Conservation (phyloP, 805 yeast genomes). For the Saccharomycopsis oosterbeekiorum region DNA sequence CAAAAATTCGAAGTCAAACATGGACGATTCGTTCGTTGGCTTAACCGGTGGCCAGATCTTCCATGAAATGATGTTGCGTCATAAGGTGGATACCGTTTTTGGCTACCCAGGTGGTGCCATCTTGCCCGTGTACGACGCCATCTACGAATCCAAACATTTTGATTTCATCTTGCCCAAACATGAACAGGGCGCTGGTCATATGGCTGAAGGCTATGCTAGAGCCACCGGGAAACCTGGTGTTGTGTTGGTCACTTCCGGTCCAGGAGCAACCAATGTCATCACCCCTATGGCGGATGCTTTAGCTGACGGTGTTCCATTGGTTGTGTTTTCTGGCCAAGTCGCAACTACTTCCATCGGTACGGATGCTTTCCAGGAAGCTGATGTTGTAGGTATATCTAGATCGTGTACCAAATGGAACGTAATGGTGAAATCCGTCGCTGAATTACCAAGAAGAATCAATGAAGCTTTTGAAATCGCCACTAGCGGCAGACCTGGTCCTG, state of each 20-base stretch:
- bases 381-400: constrained; percentile 91
- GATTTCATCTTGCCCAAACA: constrained; percentile 89
- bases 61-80: constrained; percentile 97
- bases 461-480: constrained; percentile 98
- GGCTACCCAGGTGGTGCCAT: constrained; percentile 99
- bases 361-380: constrained; percentile 99
- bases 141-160: constrained; percentile 81
- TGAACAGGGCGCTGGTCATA: constrained; percentile 99
- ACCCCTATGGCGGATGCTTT: constrained; percentile 99
- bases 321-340: constrained; percentile 96
- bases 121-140: constrained; percentile 95
- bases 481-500: constrained; percentile 97
- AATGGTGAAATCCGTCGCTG: constrained; percentile 92
- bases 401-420: constrained; percentile 99
- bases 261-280: constrained; percentile 96
- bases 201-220: constrained; percentile 98
- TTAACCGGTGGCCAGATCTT: constrained; percentile 97
- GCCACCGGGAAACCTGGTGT: constrained; percentile 96
- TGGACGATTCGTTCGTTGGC: constrained; percentile 88
- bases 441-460: constrained; percentile 88
- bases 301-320: constrained; percentile 94
- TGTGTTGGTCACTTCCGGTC: constrained; percentile 97
- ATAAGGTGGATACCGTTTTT: constrained; percentile 88
- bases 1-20: constrained; percentile 17
- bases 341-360: constrained; percentile 94